Base-by-base conservation (phyloP, 805 yeast species). In the Lachancea thermotolerans region DNA sequence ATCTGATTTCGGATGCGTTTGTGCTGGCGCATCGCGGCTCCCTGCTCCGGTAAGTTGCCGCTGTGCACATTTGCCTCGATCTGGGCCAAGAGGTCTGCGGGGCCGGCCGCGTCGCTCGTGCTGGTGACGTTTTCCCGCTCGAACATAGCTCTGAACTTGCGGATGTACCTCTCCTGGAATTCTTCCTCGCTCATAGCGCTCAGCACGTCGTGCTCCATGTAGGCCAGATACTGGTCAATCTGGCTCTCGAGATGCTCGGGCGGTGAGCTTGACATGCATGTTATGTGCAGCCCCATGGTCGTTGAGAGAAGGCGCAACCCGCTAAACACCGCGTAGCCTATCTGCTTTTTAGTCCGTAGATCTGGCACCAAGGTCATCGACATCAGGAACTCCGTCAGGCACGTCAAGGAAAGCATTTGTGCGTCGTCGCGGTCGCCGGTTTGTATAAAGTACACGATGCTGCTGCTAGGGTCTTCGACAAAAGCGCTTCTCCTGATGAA, bases 301-400 rank as follows among this genome's bases (percentile, higher is more conserved):
- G 71, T 68, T 44, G 79, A 66, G 27, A 77, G 59, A 0, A 74
- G 53, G 47, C 85, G 64, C 21, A 72, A 45, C 0, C 88, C 88
- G 16, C 81, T 75, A n/a, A 73, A 51, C 0, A 81, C 77, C 4
- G 73, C 69, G 56, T 84, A 84, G 0, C 87, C 90, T 44, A 84
- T 59, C 50, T 79, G 84, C 47, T 71, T 72, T 51, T 72, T 73
- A 15, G 70, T 71, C 49, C 90, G 63, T 14, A 83, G 59, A 39
- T 75, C 79, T 2, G 71, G 64, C 1, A 67, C 60, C 15, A 77
- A 64, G 1, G 71, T 62, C 7, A 67, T 50, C 0, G 77, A 66
- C 51, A 82, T 53, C n/a, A 75, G 41, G 56, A 68, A 75, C 1
- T 77, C 71, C 1, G 75, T 51, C 4, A 83, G 56, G 16, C 65